Percentiles rank a stretch among this genome's conserved stretches.
Conservation (phyloP, 192 early-diverging fungal genomes). For the Rhizoclosmatium globosum region DNA sequence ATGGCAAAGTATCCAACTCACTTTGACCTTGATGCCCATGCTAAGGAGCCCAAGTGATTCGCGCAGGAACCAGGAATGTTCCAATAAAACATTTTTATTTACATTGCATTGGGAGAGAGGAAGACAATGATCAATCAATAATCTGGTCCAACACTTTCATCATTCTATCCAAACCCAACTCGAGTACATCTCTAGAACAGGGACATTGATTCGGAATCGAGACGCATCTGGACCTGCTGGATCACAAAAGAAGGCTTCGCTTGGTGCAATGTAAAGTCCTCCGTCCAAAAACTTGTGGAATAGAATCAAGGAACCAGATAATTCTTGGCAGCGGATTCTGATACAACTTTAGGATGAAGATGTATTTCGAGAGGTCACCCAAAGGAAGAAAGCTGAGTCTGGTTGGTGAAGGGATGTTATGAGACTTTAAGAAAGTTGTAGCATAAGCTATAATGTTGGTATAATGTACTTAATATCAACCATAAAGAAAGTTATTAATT, state of each 20-base stretch:
- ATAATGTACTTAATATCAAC: background rate
- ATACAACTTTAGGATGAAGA: conserved; percentile 30
- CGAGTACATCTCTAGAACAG: background rate
- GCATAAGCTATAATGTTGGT: conserved; percentile 43
- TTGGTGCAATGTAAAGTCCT: conserved; percentile 74
- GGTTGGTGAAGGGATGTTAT: conserved; percentile 67
- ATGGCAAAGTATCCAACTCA: conserved; percentile 63
- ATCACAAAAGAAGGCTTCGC: conserved; percentile 69
- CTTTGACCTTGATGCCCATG: conserved; percentile 13
- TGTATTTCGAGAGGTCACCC: conserved; percentile 61
- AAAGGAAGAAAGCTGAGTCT: conserved; percentile 77
- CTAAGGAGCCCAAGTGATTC: background rate
- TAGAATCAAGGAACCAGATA: conserved; percentile 45
- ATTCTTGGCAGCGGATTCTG: conserved; percentile 5
- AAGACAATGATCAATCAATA: background rate
- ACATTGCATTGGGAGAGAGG: background rate
- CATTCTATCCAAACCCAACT: background rate
- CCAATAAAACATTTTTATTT: too few relatives aligned
- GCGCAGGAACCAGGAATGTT: too few relatives aligned
- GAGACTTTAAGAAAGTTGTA: conserved; percentile 1
- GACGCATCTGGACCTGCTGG: background rate
- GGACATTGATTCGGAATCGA: conserved; percentile 1
- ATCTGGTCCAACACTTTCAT: background rate
- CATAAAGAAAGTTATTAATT: background rate
- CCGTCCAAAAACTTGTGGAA: conserved; percentile 50